Conservation (phyloP, 2,329 filamentous ascomycete genomes). For the Sporothrix dimorphospora region DNA sequence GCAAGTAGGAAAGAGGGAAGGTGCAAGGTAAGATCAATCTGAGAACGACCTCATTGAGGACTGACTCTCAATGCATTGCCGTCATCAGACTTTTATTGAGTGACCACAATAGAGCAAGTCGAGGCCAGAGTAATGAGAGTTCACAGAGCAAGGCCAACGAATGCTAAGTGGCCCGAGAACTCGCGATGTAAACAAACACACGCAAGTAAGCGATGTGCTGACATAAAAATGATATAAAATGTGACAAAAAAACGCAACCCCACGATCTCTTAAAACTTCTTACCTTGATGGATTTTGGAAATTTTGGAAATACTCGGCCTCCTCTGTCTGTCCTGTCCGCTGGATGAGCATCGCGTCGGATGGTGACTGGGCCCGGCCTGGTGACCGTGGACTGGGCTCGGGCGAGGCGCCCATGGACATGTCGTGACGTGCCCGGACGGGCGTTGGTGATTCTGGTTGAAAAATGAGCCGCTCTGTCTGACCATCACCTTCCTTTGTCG, state of each 20-base stretch:
- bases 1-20: not conserved
- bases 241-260: not conserved
- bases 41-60: conserved; percentile 3
- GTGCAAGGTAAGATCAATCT: conserved; percentile 9
- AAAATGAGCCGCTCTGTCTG: not conserved
- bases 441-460: conserved; percentile 36
- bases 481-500: not conserved
- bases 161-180: not conserved
- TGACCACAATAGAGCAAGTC: not conserved
- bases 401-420: conserved; percentile 24
- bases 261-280: not conserved
- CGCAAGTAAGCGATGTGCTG: not conserved
- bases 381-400: conserved; percentile 24
- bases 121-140: not conserved
- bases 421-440: conserved; percentile 30
- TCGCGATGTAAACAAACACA: not conserved
- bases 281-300: conserved; percentile 10
- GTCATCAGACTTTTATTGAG: not conserved
- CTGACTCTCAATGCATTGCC: not conserved
- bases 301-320: not conserved
- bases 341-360: conserved; percentile 33
- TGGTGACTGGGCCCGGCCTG: conserved; percentile 30
- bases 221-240: not conserved
- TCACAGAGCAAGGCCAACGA: not conserved
- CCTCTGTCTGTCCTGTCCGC: not conserved